These are phyloP conservation scores for Carallia pectinifolia DNA, from an alignment of 345 rosid species.

Conservation along the genomic window DNA sequence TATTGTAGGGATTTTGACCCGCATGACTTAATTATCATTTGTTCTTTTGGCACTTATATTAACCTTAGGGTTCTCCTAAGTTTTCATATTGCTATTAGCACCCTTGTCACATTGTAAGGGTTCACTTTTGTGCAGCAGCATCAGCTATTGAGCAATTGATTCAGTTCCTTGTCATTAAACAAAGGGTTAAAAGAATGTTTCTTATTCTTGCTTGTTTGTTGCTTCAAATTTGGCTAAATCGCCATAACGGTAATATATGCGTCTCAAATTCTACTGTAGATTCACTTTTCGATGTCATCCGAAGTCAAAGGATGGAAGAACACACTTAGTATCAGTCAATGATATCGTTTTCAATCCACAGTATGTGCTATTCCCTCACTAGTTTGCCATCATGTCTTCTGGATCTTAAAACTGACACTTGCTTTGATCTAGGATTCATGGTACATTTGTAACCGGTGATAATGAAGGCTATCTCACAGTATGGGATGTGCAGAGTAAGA, in stretches of 20 bases:
- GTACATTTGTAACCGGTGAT: conserved; percentile 74
- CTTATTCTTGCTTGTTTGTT: neutral
- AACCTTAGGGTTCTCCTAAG: neutral
- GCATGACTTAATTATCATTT: too few relatives aligned
- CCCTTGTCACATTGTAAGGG: neutral
- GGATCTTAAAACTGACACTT: conserved; percentile 11
- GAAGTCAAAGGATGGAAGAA: conserved; percentile 56
- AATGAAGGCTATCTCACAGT: conserved; percentile 59
- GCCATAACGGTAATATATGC: neutral
- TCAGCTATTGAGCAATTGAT: neutral
- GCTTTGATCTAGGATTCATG: conserved; percentile 42
- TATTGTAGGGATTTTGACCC: too few relatives aligned
- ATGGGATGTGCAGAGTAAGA: conserved; percentile 71
- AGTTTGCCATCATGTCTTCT: conserved; percentile 10
- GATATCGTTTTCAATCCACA: conserved; percentile 61
- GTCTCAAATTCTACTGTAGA: conserved; percentile 36
- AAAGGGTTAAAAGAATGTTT: neutral
- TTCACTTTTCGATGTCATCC: conserved; percentile 80
- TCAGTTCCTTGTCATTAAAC: neutral
- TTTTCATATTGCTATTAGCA: neutral
- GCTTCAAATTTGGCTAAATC: neutral
- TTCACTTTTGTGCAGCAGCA: neutral
- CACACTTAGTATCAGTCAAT: conserved; percentile 58
- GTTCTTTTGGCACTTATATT: too few relatives aligned
- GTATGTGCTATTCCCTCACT: conserved; percentile 39